Percentiles rank a stretch among this genome's conserved stretches.
Evolutionary conservation across 352 stramenopile genomes (phyloP).

Genomic region (Pythium chondricola): DNA sequence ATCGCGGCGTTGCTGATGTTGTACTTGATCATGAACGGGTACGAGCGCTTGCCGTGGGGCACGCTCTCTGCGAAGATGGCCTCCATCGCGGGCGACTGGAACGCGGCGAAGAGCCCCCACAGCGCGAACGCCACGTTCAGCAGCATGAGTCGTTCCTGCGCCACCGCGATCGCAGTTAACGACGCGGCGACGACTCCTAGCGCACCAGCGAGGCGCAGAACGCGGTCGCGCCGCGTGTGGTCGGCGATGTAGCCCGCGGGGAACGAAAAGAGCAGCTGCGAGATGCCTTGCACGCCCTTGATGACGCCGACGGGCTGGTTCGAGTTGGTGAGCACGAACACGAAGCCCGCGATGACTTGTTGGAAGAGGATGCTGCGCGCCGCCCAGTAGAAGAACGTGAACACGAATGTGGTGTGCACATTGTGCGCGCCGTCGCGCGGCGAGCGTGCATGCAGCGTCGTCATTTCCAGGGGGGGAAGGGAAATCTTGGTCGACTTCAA

Average conservation of each 20-base stretch:
- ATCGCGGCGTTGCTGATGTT: constrained; percentile 69
- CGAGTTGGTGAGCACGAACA: constrained; percentile 42
- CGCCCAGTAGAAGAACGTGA: constrained; percentile 25
- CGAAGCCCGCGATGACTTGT: constrained; percentile 30
- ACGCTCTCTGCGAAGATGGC: constrained; percentile 76
- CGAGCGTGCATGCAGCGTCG: too few relatives aligned
- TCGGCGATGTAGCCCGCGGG: constrained; percentile 64
- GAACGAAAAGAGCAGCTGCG: constrained; percentile 72
- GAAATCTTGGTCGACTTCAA: too few relatives aligned
- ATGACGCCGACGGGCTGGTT: constrained; percentile 79
- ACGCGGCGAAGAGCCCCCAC: constrained; percentile 63
- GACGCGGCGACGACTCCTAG: constrained; percentile 39
- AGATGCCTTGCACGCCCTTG: constrained; percentile 79
- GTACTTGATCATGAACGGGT: constrained; percentile 82
- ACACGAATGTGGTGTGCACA: constrained; percentile 21
- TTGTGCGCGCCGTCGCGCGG: constrained; percentile 17
- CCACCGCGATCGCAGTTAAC: constrained; percentile 54
- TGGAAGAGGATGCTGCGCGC: constrained; percentile 30
- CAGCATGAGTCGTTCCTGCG: constrained; percentile 29
- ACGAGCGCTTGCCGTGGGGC: constrained; percentile 52
- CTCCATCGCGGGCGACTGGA: constrained; percentile 69
- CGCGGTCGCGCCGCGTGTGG: constrained; percentile 56
- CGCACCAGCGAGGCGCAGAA: constrained; percentile 50
- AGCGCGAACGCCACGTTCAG: constrained; percentile 63
- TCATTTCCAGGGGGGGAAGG: too few relatives aligned